Percentiles rank a stretch among this genome's conserved stretches.
These are phyloP conservation scores for Citeromyces hawaiiensis DNA, from an alignment of 1,139 yeast genomes.

Conservation along the genomic window DNA sequence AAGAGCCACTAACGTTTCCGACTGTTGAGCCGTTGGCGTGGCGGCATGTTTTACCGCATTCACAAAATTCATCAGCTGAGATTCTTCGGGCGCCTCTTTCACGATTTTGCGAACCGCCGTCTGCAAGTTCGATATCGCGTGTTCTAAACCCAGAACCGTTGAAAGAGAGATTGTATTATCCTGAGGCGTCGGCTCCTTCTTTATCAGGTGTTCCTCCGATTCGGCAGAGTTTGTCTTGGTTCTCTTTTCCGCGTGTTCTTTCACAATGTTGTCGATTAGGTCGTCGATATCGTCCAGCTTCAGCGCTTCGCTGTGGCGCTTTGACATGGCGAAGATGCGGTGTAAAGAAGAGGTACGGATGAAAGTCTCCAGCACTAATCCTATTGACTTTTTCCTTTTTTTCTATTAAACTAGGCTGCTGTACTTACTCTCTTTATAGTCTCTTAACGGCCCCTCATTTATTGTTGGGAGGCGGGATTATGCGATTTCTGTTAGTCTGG, in stretches of 20 bases:
- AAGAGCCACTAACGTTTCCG: constrained; percentile 30
- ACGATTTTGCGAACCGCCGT: constrained; percentile 38
- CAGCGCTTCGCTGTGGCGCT: neutral
- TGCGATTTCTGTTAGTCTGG: no score
- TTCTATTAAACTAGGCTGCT: no score
- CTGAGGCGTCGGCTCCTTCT: constrained; percentile 7
- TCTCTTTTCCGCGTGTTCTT: neutral
- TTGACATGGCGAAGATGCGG: neutral
- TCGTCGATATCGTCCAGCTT: neutral
- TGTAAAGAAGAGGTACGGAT: no score
- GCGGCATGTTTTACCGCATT: constrained; percentile 6
- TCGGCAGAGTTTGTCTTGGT: neutral
- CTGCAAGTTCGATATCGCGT: constrained; percentile 34
- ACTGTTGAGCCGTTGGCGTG: constrained; percentile 3
- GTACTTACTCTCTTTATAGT: no score
- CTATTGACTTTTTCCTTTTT: no score
- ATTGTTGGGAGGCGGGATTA: no score
- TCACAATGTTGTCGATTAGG: neutral
- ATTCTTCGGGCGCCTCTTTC: constrained; percentile 36
- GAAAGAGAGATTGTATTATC: constrained; percentile 14
- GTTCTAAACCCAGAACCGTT: constrained; percentile 26
- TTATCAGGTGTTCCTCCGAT: neutral
- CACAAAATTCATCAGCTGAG: constrained; percentile 23
- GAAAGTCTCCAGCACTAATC: no score
- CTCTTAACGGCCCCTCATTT: no score